phyloP scores from a whole-genome alignment of 306 rosid species.

The Cucurbita argyrosperma region DNA sequence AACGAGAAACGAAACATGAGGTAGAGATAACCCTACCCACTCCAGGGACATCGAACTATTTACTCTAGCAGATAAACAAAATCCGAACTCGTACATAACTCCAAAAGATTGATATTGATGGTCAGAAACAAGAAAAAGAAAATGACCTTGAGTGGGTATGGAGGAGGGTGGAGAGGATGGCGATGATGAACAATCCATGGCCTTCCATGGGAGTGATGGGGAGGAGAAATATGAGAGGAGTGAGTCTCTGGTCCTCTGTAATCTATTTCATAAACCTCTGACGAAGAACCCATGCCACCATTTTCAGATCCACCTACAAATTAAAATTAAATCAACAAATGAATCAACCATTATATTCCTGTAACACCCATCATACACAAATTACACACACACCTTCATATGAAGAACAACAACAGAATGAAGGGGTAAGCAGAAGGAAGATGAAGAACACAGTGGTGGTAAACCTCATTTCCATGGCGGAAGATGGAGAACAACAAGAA shows the following conservation, averaged over 20 bases:
- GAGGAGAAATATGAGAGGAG: conserved; percentile 52
- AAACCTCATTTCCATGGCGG: conserved; percentile 42
- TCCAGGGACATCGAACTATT: no score
- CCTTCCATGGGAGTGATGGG: conserved; percentile 27
- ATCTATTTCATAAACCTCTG: conserved; percentile 68
- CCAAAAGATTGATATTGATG: no score
- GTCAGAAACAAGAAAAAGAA: neutral
- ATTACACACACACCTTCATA: conserved; percentile 10
- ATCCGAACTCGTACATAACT: no score
- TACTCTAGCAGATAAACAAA: no score
- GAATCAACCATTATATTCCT: no score
- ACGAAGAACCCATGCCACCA: neutral
- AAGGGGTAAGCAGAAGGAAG: conserved; percentile 31
- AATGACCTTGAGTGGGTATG: neutral
- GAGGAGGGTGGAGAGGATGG: neutral
- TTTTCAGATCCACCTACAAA: conserved; percentile 27
- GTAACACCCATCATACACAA: no score
- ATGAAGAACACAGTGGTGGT: conserved; percentile 24
- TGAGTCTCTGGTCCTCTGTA: conserved; percentile 97
- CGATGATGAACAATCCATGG: conserved; percentile 12
- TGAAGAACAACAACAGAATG: conserved; percentile 6
- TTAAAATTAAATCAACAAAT: neutral
- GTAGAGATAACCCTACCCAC: no score
- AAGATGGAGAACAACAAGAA: neutral
- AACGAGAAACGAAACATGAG: no score